Evolutionary conservation across 352 stramenopile genomes (phyloP).

Genomic region (Blastocystis sp.): DNA sequence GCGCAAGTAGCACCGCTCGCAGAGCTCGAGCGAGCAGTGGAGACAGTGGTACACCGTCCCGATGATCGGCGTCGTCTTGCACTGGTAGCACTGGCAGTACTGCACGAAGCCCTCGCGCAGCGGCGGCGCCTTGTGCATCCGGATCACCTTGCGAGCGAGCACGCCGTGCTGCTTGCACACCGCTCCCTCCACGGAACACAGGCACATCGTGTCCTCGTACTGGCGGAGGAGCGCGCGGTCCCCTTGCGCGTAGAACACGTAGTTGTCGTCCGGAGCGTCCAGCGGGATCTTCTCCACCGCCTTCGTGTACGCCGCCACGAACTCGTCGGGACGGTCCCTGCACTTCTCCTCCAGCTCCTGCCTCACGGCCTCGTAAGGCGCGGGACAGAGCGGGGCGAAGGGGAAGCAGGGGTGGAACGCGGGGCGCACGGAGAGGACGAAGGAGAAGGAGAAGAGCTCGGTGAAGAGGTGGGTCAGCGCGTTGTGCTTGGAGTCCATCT

Average conservation of each 20-base stretch:
- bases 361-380: neutral
- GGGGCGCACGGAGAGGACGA: neutral
- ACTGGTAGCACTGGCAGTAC: constrained; percentile 29
- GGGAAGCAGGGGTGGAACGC: constrained; percentile 16
- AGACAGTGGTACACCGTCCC: constrained; percentile 53
- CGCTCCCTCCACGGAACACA: neutral
- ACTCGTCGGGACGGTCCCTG: neutral
- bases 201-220: constrained; percentile 28
- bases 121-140: neutral
- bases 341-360: neutral
- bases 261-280: neutral
- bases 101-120: neutral
- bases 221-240: neutral
- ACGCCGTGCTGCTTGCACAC: constrained; percentile 11
- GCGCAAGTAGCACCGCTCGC: constrained; percentile 9
- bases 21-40: constrained; percentile 33
- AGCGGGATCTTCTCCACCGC: neutral
- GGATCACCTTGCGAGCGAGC: neutral
- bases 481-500: constrained; percentile 15
- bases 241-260: neutral
- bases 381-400: constrained; percentile 17
- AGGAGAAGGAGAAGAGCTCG: neutral
- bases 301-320: neutral
- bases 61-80: constrained; percentile 34
- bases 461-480: constrained; percentile 55